Evolutionary conservation across 1,284 basidiomycete species (phyloP).

Genomic region (Phellopilus nigrolimitatus): DNA sequence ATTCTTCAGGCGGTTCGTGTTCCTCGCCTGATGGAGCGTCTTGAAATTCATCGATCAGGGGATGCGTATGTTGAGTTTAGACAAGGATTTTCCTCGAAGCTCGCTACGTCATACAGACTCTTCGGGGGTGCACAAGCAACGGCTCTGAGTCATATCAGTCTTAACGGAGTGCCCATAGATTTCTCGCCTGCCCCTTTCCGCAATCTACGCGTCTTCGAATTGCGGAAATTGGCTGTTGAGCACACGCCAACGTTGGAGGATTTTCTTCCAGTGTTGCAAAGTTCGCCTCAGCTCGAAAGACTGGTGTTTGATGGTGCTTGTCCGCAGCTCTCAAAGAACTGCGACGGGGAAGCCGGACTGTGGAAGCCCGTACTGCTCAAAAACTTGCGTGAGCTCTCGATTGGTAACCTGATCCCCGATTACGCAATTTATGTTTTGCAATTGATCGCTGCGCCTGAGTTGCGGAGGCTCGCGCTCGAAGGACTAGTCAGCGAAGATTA

Average conservation of each 20-base stretch:
- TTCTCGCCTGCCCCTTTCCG: conserved; percentile 30
- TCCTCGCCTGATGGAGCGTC: conserved; percentile 41
- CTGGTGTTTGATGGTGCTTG: conserved; percentile 56
- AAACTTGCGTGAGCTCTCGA: conserved; percentile 4
- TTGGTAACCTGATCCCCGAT: conserved; percentile 6
- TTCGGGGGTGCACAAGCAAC: conserved; percentile 29
- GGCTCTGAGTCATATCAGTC: conserved; percentile 33
- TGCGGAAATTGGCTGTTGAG: conserved; percentile 50
- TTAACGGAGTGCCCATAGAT: conserved; percentile 54
- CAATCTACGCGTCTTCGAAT: conserved; percentile 54
- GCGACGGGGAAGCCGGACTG: not conserved
- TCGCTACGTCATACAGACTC: conserved; percentile 3
- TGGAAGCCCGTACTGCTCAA: conserved; percentile 10
- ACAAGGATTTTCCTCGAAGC: not conserved
- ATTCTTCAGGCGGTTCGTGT: conserved; percentile 38
- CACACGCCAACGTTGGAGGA: conserved; percentile 40
- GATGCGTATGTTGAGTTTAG: conserved; percentile 41
- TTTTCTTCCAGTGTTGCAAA: conserved; percentile 47
- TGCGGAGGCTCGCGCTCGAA: conserved; percentile 8
- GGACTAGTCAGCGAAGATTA: conserved; percentile 2
- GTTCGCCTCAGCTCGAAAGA: conserved; percentile 44
- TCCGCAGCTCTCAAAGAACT: conserved; percentile 32
- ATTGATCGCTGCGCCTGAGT: conserved; percentile 10
- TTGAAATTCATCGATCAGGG: conserved; percentile 56
- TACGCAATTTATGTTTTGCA: conserved; percentile 13